A percentile compares a stretch with the other conserved stretches of the same genome.
These are phyloP conservation scores for Pichia thaimueangensis DNA, from an alignment of 805 yeast species.

Conservation along the genomic window DNA sequence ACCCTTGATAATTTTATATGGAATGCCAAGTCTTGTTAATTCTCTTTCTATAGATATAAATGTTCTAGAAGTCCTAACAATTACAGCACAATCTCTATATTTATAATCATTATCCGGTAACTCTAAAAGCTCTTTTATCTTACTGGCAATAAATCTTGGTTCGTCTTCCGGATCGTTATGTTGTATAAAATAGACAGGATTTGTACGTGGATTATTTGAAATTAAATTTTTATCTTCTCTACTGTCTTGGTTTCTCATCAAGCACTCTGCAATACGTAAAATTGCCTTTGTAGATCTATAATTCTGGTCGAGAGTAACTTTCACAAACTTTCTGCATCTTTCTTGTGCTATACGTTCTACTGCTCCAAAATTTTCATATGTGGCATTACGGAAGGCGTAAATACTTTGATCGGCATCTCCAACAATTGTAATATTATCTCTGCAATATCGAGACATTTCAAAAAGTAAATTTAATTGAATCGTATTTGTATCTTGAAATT, in stretches of 20 bases:
- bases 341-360: conserved; percentile 38
- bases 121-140: conserved; percentile 42
- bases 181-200: conserved; percentile 40
- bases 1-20: conserved; percentile 67
- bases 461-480: conserved; percentile 69
- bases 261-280: conserved; percentile 52
- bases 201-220: conserved; percentile 39
- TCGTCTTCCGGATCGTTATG: conserved; percentile 42
- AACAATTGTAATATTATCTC: conserved; percentile 69
- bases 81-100: conserved; percentile 61
- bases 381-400: conserved; percentile 82
- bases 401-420: conserved; percentile 98
- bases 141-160: conserved; percentile 51
- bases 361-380: conserved; percentile 53
- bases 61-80: conserved; percentile 59
- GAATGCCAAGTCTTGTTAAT: conserved; percentile 47
- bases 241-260: conserved; percentile 56
- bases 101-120: conserved; percentile 36
- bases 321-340: conserved; percentile 16
- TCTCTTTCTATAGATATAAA: conserved; percentile 60
- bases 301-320: conserved; percentile 52
- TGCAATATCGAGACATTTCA: conserved; percentile 38
- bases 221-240: conserved; percentile 38
- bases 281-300: conserved; percentile 76
- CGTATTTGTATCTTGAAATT: conserved; percentile 85